These are phyloP conservation scores for Rosa hybrid DNA, from an alignment of 331 rosid species.

Conservation along the genomic window DNA sequence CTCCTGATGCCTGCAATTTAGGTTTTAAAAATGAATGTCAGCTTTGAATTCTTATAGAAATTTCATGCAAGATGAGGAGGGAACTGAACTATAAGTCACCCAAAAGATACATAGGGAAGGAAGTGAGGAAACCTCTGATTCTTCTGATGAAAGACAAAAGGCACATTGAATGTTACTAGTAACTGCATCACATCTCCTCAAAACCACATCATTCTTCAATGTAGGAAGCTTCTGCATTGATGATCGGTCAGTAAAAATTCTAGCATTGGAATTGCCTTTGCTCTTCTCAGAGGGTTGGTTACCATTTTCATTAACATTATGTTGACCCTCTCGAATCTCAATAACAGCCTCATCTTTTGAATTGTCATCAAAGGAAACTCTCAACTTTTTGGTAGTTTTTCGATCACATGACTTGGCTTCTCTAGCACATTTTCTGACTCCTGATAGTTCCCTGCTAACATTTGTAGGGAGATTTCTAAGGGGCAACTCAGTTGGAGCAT, in stretches of 20 bases:
- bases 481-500: slow-evolving; percentile 29
- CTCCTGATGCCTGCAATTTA: slow-evolving; percentile 71
- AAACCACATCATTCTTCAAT: slow-evolving; percentile 26
- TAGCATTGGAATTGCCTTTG: slow-evolving; percentile 23
- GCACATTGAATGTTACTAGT: slow-evolving; percentile 48
- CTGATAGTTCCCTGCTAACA: slow-evolving; percentile 20
- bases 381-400: slow-evolving; percentile 43
- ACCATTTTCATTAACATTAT: slow-evolving; percentile 15
- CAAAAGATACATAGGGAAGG: not conserved
- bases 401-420: slow-evolving; percentile 28
- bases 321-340: slow-evolving; percentile 25
- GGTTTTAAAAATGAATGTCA: slow-evolving; percentile 13
- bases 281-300: slow-evolving; percentile 24
- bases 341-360: slow-evolving; percentile 13
- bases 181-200: slow-evolving; percentile 52
- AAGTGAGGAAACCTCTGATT: slow-evolving; percentile 62
- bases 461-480: slow-evolving; percentile 26
- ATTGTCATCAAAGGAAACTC: slow-evolving; percentile 34
- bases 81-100: not conserved
- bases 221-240: slow-evolving; percentile 35
- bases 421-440: slow-evolving; percentile 19
- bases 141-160: slow-evolving; percentile 81
- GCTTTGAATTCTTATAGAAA: slow-evolving; percentile 4
- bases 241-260: slow-evolving; percentile 32
- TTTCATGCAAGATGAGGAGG: not conserved